Evolutionary conservation across 1,284 basidiomycete genomes (phyloP), one percentile per base, ranked within the genome.

Genomic region (Salmacisia buchloeana): DNA sequence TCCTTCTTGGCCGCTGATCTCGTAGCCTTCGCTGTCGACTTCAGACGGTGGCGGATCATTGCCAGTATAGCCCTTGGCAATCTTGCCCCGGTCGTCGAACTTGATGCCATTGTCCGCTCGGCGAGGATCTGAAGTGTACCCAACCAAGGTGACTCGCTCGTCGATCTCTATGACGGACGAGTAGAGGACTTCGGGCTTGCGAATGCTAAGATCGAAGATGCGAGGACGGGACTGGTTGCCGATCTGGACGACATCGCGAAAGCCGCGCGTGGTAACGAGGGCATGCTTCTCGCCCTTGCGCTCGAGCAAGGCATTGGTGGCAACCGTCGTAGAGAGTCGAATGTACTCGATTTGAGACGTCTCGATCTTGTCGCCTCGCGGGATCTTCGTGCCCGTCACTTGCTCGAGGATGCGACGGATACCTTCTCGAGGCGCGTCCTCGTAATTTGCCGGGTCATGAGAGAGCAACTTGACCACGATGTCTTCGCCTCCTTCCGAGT

Each of bases 291-390:
- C 88, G 0, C 94, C 94, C 78, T 93, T 94, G 39, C 94, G 87
- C 78, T 97, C 94, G 4, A 98, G 85, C 0, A 98, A 84, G 0
- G 94, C 94, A 73, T 97, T 98, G 18, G 94, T 98, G 0, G 92
- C 94, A 2, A 97, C 92, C 0, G 94, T 98, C 0, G 94, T 97
- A 0, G 90, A 92, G 2, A 97, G 83, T 18, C 93, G 86, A 67
- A 96, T 92, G 77, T 91, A 93, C 72, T 88, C 92, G 64, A 97
- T 91, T 81, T 92, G 91, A 68, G 88, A 84, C 0, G 90, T 91
- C 18, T 88, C 85, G 21, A 94, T 84, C 58, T 86, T 85, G 31
- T 82, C 76, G 4, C 86, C 88, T 66, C 90, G 83, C 0, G 87
- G 84, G 56, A 91, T 88, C 64, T 81, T 83, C 63, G 85, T 78